A percentile compares a stretch with the other conserved stretches of the same genome.
Conservation (phyloP, 1,284 basidiomycete genomes). For the Cryptococcus deneoformans region DNA sequence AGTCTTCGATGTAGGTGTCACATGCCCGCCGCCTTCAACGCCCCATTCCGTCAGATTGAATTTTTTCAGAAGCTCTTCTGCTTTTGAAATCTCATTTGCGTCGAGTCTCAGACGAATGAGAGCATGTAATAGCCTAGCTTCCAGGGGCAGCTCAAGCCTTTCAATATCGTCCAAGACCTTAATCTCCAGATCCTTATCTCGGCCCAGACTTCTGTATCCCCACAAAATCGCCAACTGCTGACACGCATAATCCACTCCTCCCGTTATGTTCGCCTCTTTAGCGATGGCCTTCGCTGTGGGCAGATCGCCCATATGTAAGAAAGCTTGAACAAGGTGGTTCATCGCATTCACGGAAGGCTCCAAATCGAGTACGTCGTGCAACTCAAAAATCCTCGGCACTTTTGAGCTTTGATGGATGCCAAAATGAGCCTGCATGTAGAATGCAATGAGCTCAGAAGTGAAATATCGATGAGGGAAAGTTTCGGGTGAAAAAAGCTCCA, state of each 20-base stretch:
- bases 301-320: slow-evolving; percentile 29
- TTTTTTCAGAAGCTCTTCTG: slow-evolving; percentile 18
- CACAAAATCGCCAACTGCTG: slow-evolving; percentile 35
- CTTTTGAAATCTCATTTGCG: slow-evolving; percentile 21
- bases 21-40: neutral
- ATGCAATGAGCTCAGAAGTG: slow-evolving; percentile 17
- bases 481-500: slow-evolving; percentile 18
- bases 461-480: slow-evolving; percentile 14
- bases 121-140: slow-evolving; percentile 29
- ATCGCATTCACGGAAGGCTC: slow-evolving; percentile 14
- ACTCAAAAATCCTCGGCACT: slow-evolving; percentile 23
- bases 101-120: slow-evolving; percentile 30
- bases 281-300: slow-evolving; percentile 12
- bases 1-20: slow-evolving; percentile 7
- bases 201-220: slow-evolving; percentile 32
- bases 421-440: slow-evolving; percentile 28
- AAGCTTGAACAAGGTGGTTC: slow-evolving; percentile 25
- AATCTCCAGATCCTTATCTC: slow-evolving; percentile 25
- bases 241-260: slow-evolving; percentile 2
- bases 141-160: slow-evolving; percentile 14
- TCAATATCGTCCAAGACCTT: slow-evolving; percentile 26
- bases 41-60: slow-evolving; percentile 15
- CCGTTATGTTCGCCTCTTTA: slow-evolving; percentile 6
- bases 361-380: slow-evolving; percentile 11
- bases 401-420: slow-evolving; percentile 20